Evolutionary conservation across 2,329 filamentous ascomycete genomes (phyloP).

Genomic region (Geoglossum cookeanum): DNA sequence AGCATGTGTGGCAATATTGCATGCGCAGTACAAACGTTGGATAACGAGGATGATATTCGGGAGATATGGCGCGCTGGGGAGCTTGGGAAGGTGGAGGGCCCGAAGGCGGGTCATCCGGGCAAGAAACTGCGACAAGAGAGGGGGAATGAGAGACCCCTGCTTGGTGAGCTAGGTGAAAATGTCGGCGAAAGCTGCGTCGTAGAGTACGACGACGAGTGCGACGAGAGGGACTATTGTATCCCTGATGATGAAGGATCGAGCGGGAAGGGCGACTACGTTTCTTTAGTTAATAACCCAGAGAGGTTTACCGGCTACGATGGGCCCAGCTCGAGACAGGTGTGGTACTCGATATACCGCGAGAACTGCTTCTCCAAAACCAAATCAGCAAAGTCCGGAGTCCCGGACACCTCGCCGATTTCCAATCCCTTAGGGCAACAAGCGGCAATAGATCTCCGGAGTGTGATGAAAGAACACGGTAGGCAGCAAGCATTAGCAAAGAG

Average conservation of each 20-base stretch:
- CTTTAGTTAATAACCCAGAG: slow-evolving; percentile 80
- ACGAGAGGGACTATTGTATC: slow-evolving; percentile 90
- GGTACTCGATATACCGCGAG: slow-evolving; percentile 91
- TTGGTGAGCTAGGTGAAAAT: slow-evolving; percentile 63
- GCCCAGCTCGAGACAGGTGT: slow-evolving; percentile 69
- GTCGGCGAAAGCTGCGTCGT: slow-evolving; percentile 94
- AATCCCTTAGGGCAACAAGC: slow-evolving; percentile 27
- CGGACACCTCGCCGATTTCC: slow-evolving; percentile 14
- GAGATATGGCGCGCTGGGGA: slow-evolving; percentile 80
- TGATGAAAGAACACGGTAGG: slow-evolving; percentile 40
- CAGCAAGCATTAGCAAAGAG: slow-evolving; percentile 32
- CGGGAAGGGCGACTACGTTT: slow-evolving; percentile 90
- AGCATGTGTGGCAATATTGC: slow-evolving; percentile 95
- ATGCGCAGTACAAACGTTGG: slow-evolving; percentile 84
- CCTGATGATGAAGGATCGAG: slow-evolving; percentile 79
- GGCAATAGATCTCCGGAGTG: slow-evolving; percentile 38
- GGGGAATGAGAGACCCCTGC: slow-evolving; percentile 51
- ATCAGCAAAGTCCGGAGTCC: slow-evolving; percentile 5
- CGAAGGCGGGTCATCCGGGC: slow-evolving; percentile 73
- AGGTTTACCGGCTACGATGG: slow-evolving; percentile 89
- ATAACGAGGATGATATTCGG: slow-evolving; percentile 89
- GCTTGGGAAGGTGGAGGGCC: slow-evolving; percentile 79
- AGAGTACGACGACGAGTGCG: slow-evolving; percentile 93
- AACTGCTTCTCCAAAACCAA: slow-evolving; percentile 62
- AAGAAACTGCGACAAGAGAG: slow-evolving; percentile 48